Conservation (phyloP, 106 monocot genomes). For the Acanthochlamys bracteata region DNA sequence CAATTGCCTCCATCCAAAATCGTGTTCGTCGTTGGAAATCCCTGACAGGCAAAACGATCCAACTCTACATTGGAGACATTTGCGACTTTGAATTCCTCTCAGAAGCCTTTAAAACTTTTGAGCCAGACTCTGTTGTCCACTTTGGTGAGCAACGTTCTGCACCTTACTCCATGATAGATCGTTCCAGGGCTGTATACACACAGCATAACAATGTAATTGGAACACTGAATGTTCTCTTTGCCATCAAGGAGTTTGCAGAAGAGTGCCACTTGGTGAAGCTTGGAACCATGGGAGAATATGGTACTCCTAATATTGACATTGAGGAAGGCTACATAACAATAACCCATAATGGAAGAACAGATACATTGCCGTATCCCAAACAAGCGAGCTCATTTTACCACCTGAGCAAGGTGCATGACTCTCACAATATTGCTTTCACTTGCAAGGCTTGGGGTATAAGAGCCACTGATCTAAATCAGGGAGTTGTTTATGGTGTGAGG, state of each 20-base stretch:
- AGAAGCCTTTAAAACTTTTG: conserved; percentile 78
- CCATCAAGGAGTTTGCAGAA: conserved; percentile 77
- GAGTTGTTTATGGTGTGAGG: conserved; percentile 88
- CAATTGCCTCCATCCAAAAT: conserved; percentile 80
- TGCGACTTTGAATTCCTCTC: conserved; percentile 95
- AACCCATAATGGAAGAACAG: conserved; percentile 94
- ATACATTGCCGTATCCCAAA: conserved; percentile 97
- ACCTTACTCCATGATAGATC: conserved; percentile 98
- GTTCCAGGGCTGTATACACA: conserved; percentile 83
- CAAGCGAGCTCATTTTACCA: conserved; percentile 98
- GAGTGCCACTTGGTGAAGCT: conserved; percentile 97
- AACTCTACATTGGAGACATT: conserved; percentile 79
- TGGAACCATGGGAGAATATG: conserved; percentile 99
- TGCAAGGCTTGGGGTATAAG: conserved; percentile 94
- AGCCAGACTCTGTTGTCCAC: conserved; percentile 85
- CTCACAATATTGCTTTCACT: conserved; percentile 87
- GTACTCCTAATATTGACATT: conserved; percentile 96
- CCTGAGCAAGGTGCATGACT: conserved; percentile 95
- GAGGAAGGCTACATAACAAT: conserved; percentile 95
- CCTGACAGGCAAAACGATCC: conserved; percentile 66
- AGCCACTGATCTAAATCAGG: conserved; percentile 93
- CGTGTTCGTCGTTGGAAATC: conserved; percentile 76
- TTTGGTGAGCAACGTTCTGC: conserved; percentile 98
- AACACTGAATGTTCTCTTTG: conserved; percentile 92
- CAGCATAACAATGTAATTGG: conserved; percentile 98